Conservation (phyloP, 1,284 basidiomycete species). For the Inonotus obliquus region DNA sequence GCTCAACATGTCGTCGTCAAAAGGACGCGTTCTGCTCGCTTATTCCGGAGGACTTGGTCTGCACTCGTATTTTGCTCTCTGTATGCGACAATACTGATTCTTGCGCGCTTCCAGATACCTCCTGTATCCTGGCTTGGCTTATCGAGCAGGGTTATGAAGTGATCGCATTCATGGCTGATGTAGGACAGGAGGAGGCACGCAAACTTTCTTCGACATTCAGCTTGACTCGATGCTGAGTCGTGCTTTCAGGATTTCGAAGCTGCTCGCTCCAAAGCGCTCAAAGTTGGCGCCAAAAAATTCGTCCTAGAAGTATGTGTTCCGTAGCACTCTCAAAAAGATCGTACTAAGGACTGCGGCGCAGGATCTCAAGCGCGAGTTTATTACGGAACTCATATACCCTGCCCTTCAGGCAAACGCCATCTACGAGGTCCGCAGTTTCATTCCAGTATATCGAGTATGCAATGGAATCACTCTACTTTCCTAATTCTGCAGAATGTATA, state of each 20-base stretch:
- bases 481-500: slow-evolving; percentile 74
- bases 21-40: slow-evolving; percentile 87
- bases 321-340: neutral
- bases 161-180: slow-evolving; percentile 98
- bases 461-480: neutral
- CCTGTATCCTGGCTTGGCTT: slow-evolving; percentile 95
- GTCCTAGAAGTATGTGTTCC: slow-evolving; percentile 67
- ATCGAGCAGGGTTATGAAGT: slow-evolving; percentile 98
- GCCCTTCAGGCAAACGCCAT: slow-evolving; percentile 98
- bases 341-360: slow-evolving; percentile 28
- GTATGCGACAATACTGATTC: neutral
- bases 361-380: slow-evolving; percentile 95
- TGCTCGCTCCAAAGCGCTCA: slow-evolving; percentile 87
- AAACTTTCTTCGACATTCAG: neutral
- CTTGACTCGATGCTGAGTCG: neutral
- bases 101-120: slow-evolving; percentile 63
- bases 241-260: slow-evolving; percentile 83
- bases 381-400: slow-evolving; percentile 96
- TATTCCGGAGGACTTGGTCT: slow-evolving; percentile 97
- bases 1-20: slow-evolving; percentile 31
- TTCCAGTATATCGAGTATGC: neutral
- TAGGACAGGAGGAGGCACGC: slow-evolving; percentile 92
- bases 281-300: slow-evolving; percentile 94
- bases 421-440: slow-evolving; percentile 69
- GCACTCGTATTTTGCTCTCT: slow-evolving; percentile 29